Base-by-base conservation (phyloP, 2,329 filamentous ascomycete species). In the Colletotrichum sp. region DNA sequence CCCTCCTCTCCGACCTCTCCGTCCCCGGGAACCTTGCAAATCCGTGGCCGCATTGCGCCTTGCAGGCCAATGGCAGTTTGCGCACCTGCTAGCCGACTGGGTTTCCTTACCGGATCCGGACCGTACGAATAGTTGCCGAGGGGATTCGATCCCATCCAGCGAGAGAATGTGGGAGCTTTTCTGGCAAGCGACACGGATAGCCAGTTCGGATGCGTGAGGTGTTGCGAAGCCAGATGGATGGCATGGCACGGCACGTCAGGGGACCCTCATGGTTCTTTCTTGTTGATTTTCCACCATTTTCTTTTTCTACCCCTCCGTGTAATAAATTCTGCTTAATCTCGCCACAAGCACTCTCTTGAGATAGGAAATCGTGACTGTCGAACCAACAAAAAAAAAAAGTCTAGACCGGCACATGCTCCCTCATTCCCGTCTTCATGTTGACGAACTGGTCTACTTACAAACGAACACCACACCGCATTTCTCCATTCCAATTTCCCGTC, bases 271-370 rank as follows among this genome's bases (percentile, higher is more conserved):
- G 10, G 36, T 65, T 72, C 71, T 75, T 76, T 68, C 63, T 72
- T 66, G 21, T 72, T 66, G 28, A 52, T 76, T 70, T 72, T 57
- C 52, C 39, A n/a, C 65, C 18, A 44, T 49, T 75, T 62, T 26
- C 71, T 67, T 72, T 71, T 72, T 74, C 64, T 71, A 59, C 66
- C 57, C 60, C 68, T 66, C 32, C 24, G 52, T 68, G 26, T 34
- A 32, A 64, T 59, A 44, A 34, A 28, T 65, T 52, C 64, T 49
- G 49, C 68, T 60, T 26, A 59, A 69, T 52, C 67, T 62, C 57
- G 67, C 67, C 67, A 69, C 66, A 34, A 59, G 32, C 28, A 55
- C 39, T 68, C 30, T 52, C 32, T 68, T 24, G 30, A 32, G 30
- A 57, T 49, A 16, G 34, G 24, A 49, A 24, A 60, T 21, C 34